Evolutionary conservation across 129 eudicot genomes (phyloP).

Genomic region (Tanacetum coccineum): DNA sequence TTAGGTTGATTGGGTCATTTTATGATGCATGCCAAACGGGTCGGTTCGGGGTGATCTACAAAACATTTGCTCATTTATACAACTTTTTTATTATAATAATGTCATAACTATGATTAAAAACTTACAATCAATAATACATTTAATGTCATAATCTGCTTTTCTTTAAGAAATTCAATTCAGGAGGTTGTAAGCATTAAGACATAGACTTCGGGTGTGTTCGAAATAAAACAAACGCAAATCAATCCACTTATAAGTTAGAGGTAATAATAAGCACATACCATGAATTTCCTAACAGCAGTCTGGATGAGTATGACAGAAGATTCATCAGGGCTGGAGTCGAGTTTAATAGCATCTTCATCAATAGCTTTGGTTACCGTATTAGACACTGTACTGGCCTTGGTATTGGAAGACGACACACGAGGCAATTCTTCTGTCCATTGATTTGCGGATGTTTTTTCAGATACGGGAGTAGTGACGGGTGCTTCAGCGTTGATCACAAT

Average conservation of each 20-base stretch:
- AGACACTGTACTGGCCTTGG: conserved; percentile 29
- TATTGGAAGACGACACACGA: conserved; percentile 38
- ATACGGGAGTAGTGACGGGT: conserved; percentile 26
- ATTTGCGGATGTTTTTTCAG: conserved; percentile 47
- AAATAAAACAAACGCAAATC: background rate
- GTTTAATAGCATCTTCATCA: conserved; percentile 25
- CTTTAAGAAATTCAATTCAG: background rate
- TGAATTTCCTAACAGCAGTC: conserved; percentile 53
- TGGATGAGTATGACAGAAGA: conserved; percentile 49
- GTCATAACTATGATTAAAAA: no score
- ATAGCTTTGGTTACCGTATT: conserved; percentile 10
- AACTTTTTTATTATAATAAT: background rate
- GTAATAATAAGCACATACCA: conserved; percentile 39
- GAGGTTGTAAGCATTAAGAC: background rate
- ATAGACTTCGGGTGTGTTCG: background rate
- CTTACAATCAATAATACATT: no score
- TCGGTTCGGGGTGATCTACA: no score
- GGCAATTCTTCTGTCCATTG: conserved; percentile 52
- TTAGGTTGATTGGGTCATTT: background rate
- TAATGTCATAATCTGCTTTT: background rate
- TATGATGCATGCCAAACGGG: background rate
- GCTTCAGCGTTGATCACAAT: conserved; percentile 30
- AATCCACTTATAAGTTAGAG: conserved; percentile 1
- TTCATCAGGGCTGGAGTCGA: conserved; percentile 41
- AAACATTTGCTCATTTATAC: no score